Conservation (phyloP, 768 basidiomycete genomes). For the Leucosporidium scottii region DNA sequence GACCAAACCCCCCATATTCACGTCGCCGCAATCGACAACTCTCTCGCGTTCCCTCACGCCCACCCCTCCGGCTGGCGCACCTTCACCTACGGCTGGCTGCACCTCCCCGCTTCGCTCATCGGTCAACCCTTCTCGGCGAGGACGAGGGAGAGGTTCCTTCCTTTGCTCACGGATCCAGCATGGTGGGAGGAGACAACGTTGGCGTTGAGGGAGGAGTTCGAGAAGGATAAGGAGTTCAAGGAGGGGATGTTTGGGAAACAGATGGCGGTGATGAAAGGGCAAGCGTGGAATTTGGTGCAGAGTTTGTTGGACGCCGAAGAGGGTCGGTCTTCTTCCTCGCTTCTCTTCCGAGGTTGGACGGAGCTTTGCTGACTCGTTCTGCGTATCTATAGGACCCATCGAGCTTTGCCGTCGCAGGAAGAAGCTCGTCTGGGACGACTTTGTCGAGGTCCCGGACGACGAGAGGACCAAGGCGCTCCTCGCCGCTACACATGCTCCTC, state of each 20-base stretch:
- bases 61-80: constrained; percentile 71
- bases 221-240: constrained; percentile 60
- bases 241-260: constrained; percentile 54
- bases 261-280: constrained; percentile 86
- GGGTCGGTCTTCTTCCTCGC: neutral
- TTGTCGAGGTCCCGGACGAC: constrained; percentile 59
- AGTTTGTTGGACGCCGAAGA: constrained; percentile 44
- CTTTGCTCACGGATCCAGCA: constrained; percentile 66
- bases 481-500: constrained; percentile 41
- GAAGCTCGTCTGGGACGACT: constrained; percentile 78
- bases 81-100: constrained; percentile 56
- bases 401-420: constrained; percentile 78
- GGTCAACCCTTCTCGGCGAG: constrained; percentile 65
- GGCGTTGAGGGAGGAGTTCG: constrained; percentile 68
- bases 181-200: constrained; percentile 90
- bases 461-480: constrained; percentile 13
- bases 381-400: constrained; percentile 58
- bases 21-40: constrained; percentile 89
- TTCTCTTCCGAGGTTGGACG: constrained; percentile 16
- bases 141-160: constrained; percentile 73
- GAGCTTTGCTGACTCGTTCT: constrained; percentile 1
- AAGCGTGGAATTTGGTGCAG: constrained; percentile 83
- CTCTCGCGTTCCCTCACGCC: constrained; percentile 82
- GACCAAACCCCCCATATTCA: constrained; percentile 62
- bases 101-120: constrained; percentile 36